Evolutionary conservation across 2,329 filamentous ascomycete species (phyloP), one percentile per base, ranked within the genome.

Genomic region (Volutella citrinella): DNA sequence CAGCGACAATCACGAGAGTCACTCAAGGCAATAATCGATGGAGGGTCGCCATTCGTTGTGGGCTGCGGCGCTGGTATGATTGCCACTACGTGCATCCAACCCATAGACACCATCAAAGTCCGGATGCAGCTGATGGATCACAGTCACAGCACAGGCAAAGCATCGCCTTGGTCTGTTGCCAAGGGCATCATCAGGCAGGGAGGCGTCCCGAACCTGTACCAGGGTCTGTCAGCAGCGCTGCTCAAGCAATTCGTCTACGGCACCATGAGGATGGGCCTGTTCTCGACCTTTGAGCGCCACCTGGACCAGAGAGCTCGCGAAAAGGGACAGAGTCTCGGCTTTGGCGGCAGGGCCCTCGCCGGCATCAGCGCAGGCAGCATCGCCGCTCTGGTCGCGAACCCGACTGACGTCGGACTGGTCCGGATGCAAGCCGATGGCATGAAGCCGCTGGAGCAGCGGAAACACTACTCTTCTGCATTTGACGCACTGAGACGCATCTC

Each of bases 81-180:
- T 14, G 80, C 80, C 14, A 84, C 80, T 4, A 70, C 63, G 3
- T 74, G 78, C 40, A 80, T 84, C 45, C 80, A 84, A 51, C 80
- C 80, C 34, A 74, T 84, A 48, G 82, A 86, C 58, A 86, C 84
- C 78, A 73, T 86, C 57, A 85, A 86, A 56, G 82, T 86, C 42
- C 79, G 82, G 27, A 68, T 86, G 43, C 82, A 86, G 55, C 68
- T 86, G 26, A 80, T 79, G 4, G 80, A 80, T n/a, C n/a, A n/a
- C n/a, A n/a, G n/a, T 34, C 78, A 83, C 48, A 78, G 77, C 7
- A 75, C 77, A 5, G 75, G 74, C 38, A 78, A 79, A 1, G 15
- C 21, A 7, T 78, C 77, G 3, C 77, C 80, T 1, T 50, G 83
- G 7, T 69, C 69, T 15, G 66, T 85, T 20, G 75, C 81, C 19